Base-by-base conservation (phyloP, 2,329 filamentous ascomycete species). In the Ceratocystis ficicola region DNA sequence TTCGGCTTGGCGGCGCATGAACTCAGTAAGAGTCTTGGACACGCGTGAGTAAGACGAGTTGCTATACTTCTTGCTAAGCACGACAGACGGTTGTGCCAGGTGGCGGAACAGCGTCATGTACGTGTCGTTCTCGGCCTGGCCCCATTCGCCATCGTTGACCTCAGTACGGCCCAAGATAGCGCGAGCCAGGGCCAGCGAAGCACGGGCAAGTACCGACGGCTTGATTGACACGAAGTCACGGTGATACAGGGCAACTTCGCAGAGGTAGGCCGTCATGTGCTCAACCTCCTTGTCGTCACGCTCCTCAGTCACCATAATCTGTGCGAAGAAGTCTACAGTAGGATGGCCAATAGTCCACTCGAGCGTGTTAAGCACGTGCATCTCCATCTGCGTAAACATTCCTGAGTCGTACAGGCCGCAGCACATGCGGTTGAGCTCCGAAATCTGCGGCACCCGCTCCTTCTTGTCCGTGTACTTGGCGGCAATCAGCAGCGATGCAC, bases 371-470 rank as follows among this genome's bases (percentile, higher is more conserved):
- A 99, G 83, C 46, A 99, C 93, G 76, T 99, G 94, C 92, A 95
- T 97, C 79, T 99, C 94, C 94, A 99, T 99, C 77, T 99, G 94
- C 10, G 92, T 93, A 78, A 99, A 99, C 94, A 99, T 99, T 78
- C 96, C 93, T 62, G 96, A 91, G 72, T 99, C 94, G 77, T 99
- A 99, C 48, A 97, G 83, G 46, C 89, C 92, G 78, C 94, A 97
- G 83, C 94, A 99, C 94, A 99, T 97, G 71, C 93, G 95, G 82
- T 96, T 96, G 70, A 99, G 81, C 75, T 99, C 94, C 74, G 90
- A 86, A 74, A 99, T 95, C 70, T 95, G 94, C 3, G 94, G 94
- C n/a, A 99, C 94, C 63, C 92, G 86, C 74, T 99, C 94, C 80
- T 99, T 99, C 81, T 94, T 93, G 78, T 99, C 94, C 67, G 93